Evolutionary conservation across 257 asterid species (phyloP).

Genomic region (Euphrasia confusa): DNA sequence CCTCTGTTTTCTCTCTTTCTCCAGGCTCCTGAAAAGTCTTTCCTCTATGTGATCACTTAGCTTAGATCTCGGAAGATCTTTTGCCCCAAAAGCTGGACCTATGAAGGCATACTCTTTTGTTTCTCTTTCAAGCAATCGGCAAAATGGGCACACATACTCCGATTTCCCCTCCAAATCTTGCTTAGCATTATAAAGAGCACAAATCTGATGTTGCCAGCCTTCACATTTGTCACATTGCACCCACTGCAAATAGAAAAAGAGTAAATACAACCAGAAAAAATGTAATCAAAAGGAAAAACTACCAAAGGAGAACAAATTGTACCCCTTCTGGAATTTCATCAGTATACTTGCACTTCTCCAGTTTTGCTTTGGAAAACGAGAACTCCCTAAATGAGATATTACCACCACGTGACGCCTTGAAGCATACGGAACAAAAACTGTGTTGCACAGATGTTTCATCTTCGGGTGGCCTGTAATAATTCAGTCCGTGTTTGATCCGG

Average conservation of each 20-base stretch:
- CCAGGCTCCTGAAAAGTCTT: slow-evolving; percentile 50
- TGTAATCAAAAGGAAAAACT: slow-evolving; percentile 16
- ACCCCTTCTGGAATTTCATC: slow-evolving; percentile 47
- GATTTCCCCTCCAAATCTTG: slow-evolving; percentile 46
- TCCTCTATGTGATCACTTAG: slow-evolving; percentile 67
- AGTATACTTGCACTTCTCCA: slow-evolving; percentile 41
- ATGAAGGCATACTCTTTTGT: slow-evolving; percentile 30
- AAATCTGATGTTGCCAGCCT: slow-evolving; percentile 70
- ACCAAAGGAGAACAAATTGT: slow-evolving; percentile 27
- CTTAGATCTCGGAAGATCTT: slow-evolving; percentile 60
- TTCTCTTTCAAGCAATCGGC: slow-evolving; percentile 46
- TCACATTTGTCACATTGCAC: slow-evolving; percentile 64
- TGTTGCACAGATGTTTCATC: slow-evolving; percentile 27
- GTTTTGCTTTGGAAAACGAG: slow-evolving; percentile 42
- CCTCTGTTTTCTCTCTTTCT: slow-evolving; percentile 53
- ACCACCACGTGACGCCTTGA: slow-evolving; percentile 38
- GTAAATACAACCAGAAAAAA: slow-evolving; percentile 6
- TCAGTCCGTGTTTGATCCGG: slow-evolving; percentile 37
- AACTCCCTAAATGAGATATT: slow-evolving; percentile 40
- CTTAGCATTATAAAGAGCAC: slow-evolving; percentile 59
- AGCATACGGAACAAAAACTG: slow-evolving; percentile 49
- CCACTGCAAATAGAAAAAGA: slow-evolving; percentile 48
- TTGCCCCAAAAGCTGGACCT: slow-evolving; percentile 42
- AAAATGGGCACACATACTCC: slow-evolving; percentile 49
- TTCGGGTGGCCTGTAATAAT: slow-evolving; percentile 41